phyloP scores from a whole-genome alignment of 2,329 filamentous ascomycete genomes.

The Hirsutella rhossiliensis region DNA sequence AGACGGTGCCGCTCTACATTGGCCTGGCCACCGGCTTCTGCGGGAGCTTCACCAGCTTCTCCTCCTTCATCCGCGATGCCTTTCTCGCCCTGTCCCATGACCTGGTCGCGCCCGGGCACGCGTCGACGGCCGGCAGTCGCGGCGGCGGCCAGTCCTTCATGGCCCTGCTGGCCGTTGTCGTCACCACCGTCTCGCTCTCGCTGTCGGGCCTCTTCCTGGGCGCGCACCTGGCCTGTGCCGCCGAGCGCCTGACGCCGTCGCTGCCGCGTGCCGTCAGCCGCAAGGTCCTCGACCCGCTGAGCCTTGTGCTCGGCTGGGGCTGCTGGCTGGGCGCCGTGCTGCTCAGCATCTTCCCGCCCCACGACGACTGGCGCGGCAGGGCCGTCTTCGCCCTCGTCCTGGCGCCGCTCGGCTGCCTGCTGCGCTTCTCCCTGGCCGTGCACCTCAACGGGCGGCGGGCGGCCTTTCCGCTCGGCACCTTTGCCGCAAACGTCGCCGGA shows the following conservation, averaged over 20 bases:
- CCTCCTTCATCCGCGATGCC: constrained; percentile 67
- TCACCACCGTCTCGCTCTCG: constrained; percentile 60
- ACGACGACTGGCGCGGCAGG: constrained; percentile 63
- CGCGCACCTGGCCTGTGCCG: constrained; percentile 57
- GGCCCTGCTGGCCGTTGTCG: constrained; percentile 63
- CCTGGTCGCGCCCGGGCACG: constrained; percentile 29
- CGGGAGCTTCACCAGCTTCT: constrained; percentile 84
- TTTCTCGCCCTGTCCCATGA: constrained; percentile 74
- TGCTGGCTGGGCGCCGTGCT: constrained; percentile 70
- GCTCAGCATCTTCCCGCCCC: constrained; percentile 59
- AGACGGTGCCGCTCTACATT: constrained; percentile 79
- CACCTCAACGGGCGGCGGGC: constrained; percentile 55
- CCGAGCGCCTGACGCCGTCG: constrained; percentile 46
- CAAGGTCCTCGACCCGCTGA: constrained; percentile 48
- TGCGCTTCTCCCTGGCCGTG: constrained; percentile 61
- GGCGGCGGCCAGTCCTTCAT: constrained; percentile 73
- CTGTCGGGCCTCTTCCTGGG: constrained; percentile 59
- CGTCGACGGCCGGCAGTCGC: constrained; percentile 30
- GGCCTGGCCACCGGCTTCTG: constrained; percentile 80
- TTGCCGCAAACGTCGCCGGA: constrained; percentile 68
- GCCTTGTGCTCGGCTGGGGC: constrained; percentile 54
- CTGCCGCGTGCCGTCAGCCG: constrained; percentile 46
- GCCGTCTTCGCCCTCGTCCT: constrained; percentile 71
- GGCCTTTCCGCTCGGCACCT: constrained; percentile 76
- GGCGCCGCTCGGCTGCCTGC: constrained; percentile 66